Evolutionary conservation across 768 basidiomycete species (phyloP), one percentile per base, ranked within the genome.

Genomic region (Suillus plorans): DNA sequence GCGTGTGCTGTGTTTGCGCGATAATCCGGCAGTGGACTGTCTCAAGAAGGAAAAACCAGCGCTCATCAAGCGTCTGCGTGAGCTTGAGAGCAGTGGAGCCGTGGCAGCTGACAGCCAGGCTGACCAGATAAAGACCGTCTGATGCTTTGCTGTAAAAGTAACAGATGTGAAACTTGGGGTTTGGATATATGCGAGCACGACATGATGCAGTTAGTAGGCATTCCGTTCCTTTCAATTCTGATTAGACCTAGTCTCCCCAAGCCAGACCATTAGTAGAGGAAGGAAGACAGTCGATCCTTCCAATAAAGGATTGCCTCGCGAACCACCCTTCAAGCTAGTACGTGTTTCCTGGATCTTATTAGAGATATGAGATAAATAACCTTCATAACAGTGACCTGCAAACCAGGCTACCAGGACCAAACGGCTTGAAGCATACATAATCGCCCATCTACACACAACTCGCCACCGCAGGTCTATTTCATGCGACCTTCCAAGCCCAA

Each of bases 31-130:
- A 22, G 82, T 98, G 79, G 89, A 95, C 42, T 80, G 89, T 22
- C 79, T 98, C 39, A 87, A 85, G 76, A 79, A 76, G 49, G 97
- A 99, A 80, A 99, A 98, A 71, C 85, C 86, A 55, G 94, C 92
- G 2, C 78, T 98, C 22, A 76, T 97, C 66, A 84, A 81, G 56
- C 79, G 90, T 50, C 71, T 97, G 62, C 81, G 79, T 68, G 87
- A 86, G 16, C 76, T 93, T 5, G 90, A 90, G 70, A 79, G 75
- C 31, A 78, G 72, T 10, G 79, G 77, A 18, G 41, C 58, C 5
- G 68, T 60, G 22, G 67, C 66, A 25, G 65, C 50, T 4, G 75
- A 69, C 31, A 6, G 31, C 31, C 31, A 31, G 31, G 31, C 31
- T 31, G 31, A 37, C 36, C 9, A 36, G 36, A 36, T 36, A 10